phyloP scores from a whole-genome alignment of 2,329 filamentous ascomycete species.

The Nemania sp. region DNA sequence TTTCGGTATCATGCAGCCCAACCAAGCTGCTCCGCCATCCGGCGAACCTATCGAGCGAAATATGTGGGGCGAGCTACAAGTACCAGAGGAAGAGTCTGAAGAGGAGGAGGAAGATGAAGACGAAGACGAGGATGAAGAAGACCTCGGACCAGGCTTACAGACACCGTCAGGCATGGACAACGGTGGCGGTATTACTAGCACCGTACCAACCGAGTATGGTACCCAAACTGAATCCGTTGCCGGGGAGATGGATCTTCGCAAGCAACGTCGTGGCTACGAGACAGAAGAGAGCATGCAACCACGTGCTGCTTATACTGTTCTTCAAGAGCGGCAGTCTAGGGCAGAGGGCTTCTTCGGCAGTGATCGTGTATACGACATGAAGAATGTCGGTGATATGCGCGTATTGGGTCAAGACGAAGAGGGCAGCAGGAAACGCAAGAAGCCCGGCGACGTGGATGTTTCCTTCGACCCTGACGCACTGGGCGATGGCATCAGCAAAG shows the following conservation, averaged over 20 bases:
- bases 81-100: constrained; percentile 60
- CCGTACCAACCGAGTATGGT: constrained; percentile 78
- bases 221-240: constrained; percentile 71
- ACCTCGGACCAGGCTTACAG: constrained; percentile 66
- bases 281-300: constrained; percentile 79
- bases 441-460: constrained; percentile 92
- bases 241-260: constrained; percentile 89
- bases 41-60: constrained; percentile 84
- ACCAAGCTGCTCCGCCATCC: constrained; percentile 46
- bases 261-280: constrained; percentile 80
- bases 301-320: constrained; percentile 82
- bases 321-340: constrained; percentile 84
- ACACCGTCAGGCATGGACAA: constrained; percentile 80
- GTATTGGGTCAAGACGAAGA: constrained; percentile 82
- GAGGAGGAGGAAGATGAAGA: constrained; percentile 73
- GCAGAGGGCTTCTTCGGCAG: constrained; percentile 95
- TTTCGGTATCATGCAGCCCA: constrained; percentile 69
- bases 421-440: constrained; percentile 78
- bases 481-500: constrained; percentile 76
- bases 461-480: constrained; percentile 86
- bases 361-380: constrained; percentile 90
- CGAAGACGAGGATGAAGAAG: constrained; percentile 66
- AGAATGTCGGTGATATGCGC: constrained; percentile 59
- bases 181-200: constrained; percentile 77
- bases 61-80: constrained; percentile 89